Percentiles rank a stretch among this genome's conserved stretches.
Evolutionary conservation across 768 basidiomycete genomes (phyloP).

Genomic region (Termitomyces titanicus): DNA sequence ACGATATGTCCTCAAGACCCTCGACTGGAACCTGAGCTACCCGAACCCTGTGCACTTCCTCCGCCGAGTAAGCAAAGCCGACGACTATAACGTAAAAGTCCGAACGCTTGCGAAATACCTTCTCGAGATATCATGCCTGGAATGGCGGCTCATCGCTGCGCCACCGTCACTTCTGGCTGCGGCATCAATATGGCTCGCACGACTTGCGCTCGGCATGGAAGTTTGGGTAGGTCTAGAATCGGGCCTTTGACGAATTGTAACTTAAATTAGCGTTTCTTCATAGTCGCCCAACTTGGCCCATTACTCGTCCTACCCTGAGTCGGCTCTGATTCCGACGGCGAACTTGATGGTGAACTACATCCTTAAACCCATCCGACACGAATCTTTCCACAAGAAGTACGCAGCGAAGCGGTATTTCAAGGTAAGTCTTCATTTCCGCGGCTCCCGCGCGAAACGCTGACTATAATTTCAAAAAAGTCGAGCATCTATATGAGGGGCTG

Average conservation of each 20-base stretch:
- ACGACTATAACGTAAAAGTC: slow-evolving; percentile 90
- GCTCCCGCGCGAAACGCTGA: neutral
- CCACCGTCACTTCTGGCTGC: slow-evolving; percentile 88
- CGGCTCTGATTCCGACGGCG: slow-evolving; percentile 79
- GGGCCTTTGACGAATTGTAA: neutral
- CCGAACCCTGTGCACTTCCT: slow-evolving; percentile 95
- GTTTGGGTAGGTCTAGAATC: slow-evolving; percentile 72
- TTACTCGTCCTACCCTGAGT: slow-evolving; percentile 91
- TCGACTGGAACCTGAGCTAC: slow-evolving; percentile 90
- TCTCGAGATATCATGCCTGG: slow-evolving; percentile 86
- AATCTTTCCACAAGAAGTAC: slow-evolving; percentile 93
- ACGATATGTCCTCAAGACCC: slow-evolving; percentile 87
- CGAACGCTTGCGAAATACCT: slow-evolving; percentile 93
- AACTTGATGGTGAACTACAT: slow-evolving; percentile 93
- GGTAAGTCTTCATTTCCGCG: slow-evolving; percentile 35
- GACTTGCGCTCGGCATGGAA: slow-evolving; percentile 74
- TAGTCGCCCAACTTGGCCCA: slow-evolving; percentile 86
- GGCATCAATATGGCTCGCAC: slow-evolving; percentile 85
- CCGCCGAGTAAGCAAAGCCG: slow-evolving; percentile 91
- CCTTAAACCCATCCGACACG: slow-evolving; percentile 72
- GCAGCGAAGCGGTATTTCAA: slow-evolving; percentile 87
- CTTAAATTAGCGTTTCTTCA: neutral
- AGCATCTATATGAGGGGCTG: slow-evolving; percentile 82
- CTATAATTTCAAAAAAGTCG: slow-evolving; percentile 43
- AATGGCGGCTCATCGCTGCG: slow-evolving; percentile 79